Base-by-base conservation (phyloP, 257 asterid genomes). In the Craterostigma plantagineum region DNA sequence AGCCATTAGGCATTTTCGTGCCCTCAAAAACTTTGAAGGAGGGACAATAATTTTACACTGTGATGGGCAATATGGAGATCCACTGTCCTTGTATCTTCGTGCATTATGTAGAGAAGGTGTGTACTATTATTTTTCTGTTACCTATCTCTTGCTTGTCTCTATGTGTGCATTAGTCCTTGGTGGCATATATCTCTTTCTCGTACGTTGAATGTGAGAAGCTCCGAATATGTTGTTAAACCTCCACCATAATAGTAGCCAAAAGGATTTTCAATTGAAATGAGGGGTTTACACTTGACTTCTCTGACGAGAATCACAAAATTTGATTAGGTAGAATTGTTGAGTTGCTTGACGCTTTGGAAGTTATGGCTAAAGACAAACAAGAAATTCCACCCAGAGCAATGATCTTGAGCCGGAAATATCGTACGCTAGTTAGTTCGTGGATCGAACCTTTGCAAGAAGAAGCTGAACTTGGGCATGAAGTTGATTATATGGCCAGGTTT, bases 401-500 rank as follows among this genome's bases (percentile, higher is more conserved):
- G 95, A 70, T 82, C 58, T 49, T 79, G 65, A 87, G 75, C 79
- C 65, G 92, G 77, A 87, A 76, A 57, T 87, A 87, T 62, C 76
- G 98, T 40, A 73, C 98, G 23, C 67, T 87, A 44, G 98, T 87
- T 65, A 87, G 98, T 77, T 87, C 98, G 4, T 87, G 98, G 98
- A 82, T 87, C 68, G 98, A 87, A 62, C 98, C 98, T 54, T 66
- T 87, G 67, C 94, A 79, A 63, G 98, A 87, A 68, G 98, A 87
- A 72, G 95, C 98, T 63, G 98, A 87, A 59, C 81, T 87, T 66
- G 98, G 98, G 59, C 75, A 66, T 59, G 95, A 87, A 72, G 75
- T 87, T 64, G 95, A 87, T 74, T 79, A 87, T 61, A 56, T 87
- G 53, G 85, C 92, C 55, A 86, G 96, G 94, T 85, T 55, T n/a